Conservation (phyloP, 495 filamentous ascomycete species). For the Articulospora tetracladia region DNA sequence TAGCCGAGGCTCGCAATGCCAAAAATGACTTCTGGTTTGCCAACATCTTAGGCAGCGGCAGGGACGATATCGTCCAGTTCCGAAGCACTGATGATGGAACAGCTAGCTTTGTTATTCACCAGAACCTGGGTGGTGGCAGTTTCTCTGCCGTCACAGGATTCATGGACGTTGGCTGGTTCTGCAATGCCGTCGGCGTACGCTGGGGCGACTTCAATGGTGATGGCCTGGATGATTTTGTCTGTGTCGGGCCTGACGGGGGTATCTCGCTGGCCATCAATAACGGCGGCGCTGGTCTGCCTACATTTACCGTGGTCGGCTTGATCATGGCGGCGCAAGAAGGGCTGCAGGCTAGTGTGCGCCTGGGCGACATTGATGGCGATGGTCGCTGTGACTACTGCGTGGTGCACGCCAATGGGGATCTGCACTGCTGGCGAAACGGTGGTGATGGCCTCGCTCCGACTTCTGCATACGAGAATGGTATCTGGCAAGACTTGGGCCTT, state of each 20-base stretch:
- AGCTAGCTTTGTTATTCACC: no score
- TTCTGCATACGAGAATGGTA: no score
- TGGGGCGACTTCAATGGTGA: background rate
- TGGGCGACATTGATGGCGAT: constrained; percentile 18
- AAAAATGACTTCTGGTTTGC: no score
- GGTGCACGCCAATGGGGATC: constrained; percentile 21
- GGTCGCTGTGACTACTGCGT: constrained; percentile 25
- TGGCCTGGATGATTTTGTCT: background rate
- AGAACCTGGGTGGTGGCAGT: no score
- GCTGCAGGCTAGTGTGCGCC: background rate
- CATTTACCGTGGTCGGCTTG: background rate
- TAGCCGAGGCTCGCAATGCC: no score
- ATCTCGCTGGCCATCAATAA: background rate
- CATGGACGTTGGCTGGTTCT: no score
- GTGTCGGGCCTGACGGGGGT: background rate
- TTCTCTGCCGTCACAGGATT: no score
- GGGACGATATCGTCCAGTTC: no score
- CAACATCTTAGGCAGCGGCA: no score
- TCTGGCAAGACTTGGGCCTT: constrained; percentile 22
- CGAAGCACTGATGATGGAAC: no score
- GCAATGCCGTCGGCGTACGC: background rate
- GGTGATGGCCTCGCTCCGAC: constrained; percentile 18
- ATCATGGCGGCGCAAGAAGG: background rate
- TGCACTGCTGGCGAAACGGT: constrained; percentile 24
- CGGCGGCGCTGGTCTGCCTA: background rate